Conservation (phyloP, 805 yeast genomes). For the Lachancea fermentati region DNA sequence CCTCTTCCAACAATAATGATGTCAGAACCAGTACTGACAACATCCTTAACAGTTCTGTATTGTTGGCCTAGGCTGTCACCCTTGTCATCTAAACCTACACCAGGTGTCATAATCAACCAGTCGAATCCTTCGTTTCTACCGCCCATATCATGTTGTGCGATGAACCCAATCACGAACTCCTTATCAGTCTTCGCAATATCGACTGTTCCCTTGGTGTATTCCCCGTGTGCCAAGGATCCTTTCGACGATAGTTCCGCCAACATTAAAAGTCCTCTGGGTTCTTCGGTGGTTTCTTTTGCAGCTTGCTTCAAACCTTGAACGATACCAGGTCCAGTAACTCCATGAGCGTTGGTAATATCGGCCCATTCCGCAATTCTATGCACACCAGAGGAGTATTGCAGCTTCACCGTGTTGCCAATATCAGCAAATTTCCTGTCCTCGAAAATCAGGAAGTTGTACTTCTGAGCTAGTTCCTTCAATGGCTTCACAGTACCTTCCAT, state of each 20-base stretch:
- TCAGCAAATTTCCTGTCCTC: slow-evolving; percentile 99
- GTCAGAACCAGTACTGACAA: slow-evolving; percentile 81
- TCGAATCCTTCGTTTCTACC: slow-evolving; percentile 81
- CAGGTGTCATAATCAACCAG: slow-evolving; percentile 97
- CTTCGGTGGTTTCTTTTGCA: slow-evolving; percentile 54
- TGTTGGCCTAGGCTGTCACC: slow-evolving; percentile 97
- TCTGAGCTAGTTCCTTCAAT: slow-evolving; percentile 60
- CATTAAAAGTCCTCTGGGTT: slow-evolving; percentile 89
- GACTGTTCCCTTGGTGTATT: slow-evolving; percentile 79
- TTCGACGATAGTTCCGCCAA: slow-evolving; percentile 92
- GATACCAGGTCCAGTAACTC: slow-evolving; percentile 93
- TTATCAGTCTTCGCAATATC: slow-evolving; percentile 84
- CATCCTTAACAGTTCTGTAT: slow-evolving; percentile 87
- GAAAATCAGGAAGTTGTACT: slow-evolving; percentile 84
- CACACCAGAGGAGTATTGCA: slow-evolving; percentile 88
- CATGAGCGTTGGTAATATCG: slow-evolving; percentile 95
- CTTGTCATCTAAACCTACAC: slow-evolving; percentile 95
- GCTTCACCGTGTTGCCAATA: slow-evolving; percentile 94
- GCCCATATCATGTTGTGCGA: slow-evolving; percentile 87
- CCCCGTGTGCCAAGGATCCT: slow-evolving; percentile 91
- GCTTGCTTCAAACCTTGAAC: slow-evolving; percentile 85
- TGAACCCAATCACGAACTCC: slow-evolving; percentile 92
- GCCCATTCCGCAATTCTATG: slow-evolving; percentile 91
- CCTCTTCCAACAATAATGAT: slow-evolving; percentile 98
- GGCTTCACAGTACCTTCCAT: slow-evolving; percentile 77